Evolutionary conservation across 768 basidiomycete genomes (phyloP).

Genomic region (Sarcodon sp.): DNA sequence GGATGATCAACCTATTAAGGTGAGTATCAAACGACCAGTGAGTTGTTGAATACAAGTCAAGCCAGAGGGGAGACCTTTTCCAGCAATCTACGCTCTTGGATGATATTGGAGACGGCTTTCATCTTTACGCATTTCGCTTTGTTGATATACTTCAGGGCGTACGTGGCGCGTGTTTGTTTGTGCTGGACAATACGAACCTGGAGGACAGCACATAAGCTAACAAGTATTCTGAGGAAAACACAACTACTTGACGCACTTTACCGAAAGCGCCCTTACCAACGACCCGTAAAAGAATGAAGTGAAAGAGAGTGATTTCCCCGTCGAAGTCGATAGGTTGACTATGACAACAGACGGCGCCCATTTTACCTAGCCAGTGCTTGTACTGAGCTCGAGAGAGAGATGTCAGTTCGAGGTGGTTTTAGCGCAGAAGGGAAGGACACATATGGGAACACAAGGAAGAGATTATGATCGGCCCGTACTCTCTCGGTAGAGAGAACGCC

Average conservation of each 20-base stretch:
- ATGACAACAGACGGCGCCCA: slow-evolving; percentile 84
- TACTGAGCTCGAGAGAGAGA: background rate
- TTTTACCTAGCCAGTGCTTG: slow-evolving; percentile 11
- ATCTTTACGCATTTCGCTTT: slow-evolving; percentile 38
- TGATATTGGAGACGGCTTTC: slow-evolving; percentile 37
- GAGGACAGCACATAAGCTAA: background rate
- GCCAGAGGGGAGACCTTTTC: slow-evolving; percentile 28
- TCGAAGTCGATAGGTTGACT: slow-evolving; percentile 92
- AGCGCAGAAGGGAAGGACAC: background rate
- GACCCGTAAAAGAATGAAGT: slow-evolving; percentile 86
- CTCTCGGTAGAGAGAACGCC: background rate
- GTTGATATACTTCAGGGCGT: slow-evolving; percentile 47
- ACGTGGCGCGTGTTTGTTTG: slow-evolving; percentile 36
- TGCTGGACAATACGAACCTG: slow-evolving; percentile 47
- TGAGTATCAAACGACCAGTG: background rate
- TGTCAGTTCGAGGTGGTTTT: background rate
- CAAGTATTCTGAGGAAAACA: slow-evolving; percentile 5
- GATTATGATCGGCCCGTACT: background rate
- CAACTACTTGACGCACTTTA: slow-evolving; percentile 47
- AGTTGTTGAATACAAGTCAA: background rate
- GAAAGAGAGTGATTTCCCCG: slow-evolving; percentile 92
- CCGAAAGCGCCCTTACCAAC: slow-evolving; percentile 99
- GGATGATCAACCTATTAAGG: slow-evolving; percentile 66
- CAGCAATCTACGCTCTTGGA: slow-evolving; percentile 37
- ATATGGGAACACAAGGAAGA: background rate